These are phyloP conservation scores for Amanita brunnescens DNA, from an alignment of 768 basidiomycete species.

Conservation along the genomic window DNA sequence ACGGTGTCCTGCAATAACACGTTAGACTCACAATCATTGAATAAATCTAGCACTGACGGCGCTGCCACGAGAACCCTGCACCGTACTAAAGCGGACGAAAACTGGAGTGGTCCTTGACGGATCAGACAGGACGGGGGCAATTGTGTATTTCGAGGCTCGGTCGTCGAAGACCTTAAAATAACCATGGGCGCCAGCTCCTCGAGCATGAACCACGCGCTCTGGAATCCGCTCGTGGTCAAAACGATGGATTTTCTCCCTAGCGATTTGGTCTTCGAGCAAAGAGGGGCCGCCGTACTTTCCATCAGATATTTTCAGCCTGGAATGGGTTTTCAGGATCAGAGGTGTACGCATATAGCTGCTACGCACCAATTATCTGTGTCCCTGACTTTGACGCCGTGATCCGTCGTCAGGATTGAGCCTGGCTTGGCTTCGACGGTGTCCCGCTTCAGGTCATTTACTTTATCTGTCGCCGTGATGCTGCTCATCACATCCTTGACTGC, in stretches of 20 bases:
- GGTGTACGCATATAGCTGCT: background rate
- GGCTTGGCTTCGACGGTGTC: background rate
- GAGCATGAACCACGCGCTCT: conserved; percentile 69
- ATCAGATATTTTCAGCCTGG: conserved; percentile 42
- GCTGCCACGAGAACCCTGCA: conserved; percentile 73
- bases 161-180: conserved; percentile 70
- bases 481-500: background rate
- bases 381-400: conserved; percentile 48
- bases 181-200: conserved; percentile 75
- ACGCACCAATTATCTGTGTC: conserved; percentile 61
- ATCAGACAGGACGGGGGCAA: conserved; percentile 65
- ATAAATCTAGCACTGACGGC: conserved; percentile 42
- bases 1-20: conserved; percentile 46
- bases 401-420: conserved; percentile 38
- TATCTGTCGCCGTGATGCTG: background rate
- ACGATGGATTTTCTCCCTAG: conserved; percentile 65
- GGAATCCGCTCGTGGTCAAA: conserved; percentile 91
- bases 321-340: background rate
- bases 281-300: conserved; percentile 52
- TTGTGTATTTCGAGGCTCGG: conserved; percentile 62
- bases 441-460: background rate
- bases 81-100: conserved; percentile 83
- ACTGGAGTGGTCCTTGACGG: conserved; percentile 62
- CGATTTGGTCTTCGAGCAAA: conserved; percentile 71
- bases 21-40: background rate